Conservation (phyloP, 371 early-diverging fungal genomes). For the Mucor circinelloides region DNA sequence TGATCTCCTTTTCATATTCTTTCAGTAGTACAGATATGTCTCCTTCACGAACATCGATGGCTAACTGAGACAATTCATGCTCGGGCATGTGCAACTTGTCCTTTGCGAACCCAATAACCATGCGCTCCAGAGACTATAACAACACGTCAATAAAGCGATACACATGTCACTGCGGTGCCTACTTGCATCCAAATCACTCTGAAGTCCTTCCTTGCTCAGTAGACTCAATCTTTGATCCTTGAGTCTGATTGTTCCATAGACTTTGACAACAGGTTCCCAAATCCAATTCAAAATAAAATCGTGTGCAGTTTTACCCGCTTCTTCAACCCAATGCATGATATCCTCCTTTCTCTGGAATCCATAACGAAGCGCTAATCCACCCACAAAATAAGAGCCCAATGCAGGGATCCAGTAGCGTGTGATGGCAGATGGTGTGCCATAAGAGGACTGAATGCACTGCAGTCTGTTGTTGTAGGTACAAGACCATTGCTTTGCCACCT, state of each 20-base stretch:
- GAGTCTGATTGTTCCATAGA: constrained; percentile 88
- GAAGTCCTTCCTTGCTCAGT: constrained; percentile 75
- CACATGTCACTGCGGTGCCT: background rate
- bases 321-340: constrained; percentile 46
- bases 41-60: constrained; percentile 65
- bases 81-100: constrained; percentile 55
- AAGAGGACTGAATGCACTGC: constrained; percentile 17
- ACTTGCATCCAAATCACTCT: constrained; percentile 77
- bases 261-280: constrained; percentile 70
- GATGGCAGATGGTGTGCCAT: constrained; percentile 48
- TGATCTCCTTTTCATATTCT: constrained; percentile 80
- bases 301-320: constrained; percentile 53
- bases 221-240: constrained; percentile 74
- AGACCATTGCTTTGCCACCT: constrained; percentile 11
- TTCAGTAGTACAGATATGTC: constrained; percentile 80
- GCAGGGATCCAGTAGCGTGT: constrained; percentile 70
- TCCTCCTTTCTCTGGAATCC: constrained; percentile 53
- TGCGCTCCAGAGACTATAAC: constrained; percentile 78
- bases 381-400: constrained; percentile 38
- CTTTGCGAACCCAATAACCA: constrained; percentile 84
- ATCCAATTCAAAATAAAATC: constrained; percentile 80
- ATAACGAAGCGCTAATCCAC: constrained; percentile 39
- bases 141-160: background rate
- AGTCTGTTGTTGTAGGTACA: constrained; percentile 17
- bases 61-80: constrained; percentile 39